Evolutionary conservation across 2,329 filamentous ascomycete species (phyloP), one percentile per base, ranked within the genome.

Genomic region (Colletotrichum spinosum): DNA sequence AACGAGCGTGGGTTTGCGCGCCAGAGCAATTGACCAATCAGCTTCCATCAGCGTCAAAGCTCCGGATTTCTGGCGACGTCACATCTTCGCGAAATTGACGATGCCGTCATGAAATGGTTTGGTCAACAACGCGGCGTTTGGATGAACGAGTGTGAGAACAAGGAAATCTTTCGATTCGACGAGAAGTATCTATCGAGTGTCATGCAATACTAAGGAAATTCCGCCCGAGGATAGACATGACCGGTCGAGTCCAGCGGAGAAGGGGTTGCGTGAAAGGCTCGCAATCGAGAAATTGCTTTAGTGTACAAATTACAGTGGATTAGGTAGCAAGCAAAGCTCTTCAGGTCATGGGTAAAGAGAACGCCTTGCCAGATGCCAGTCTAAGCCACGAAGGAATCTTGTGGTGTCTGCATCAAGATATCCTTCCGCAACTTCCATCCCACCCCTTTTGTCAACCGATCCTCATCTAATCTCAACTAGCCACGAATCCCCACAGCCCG

Each of bases 301-400:
- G 80, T 83, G 78, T 85, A 86, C 86, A 87, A 84, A 86, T 86
- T 88, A 88, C 85, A 88, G 81, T 84, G 84, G 83, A 79, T 77
- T 80, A 80, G 79, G 80, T 79, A 77, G 78, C 78, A 77, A 75
- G 78, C 75, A 74, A 74, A 70, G 78, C 79, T 66, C 63, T 64
- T 67, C 80, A 72, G 79, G 77, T 78, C 79, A 77, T 66, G 73
- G 73, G 70, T 58, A 77, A 75, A 75, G 65, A 79, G 77, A 78
- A 80, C 79, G 79, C 79, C 79, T 76, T 80, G 79, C 79, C 79
- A 70, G 76, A 81, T 80, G 79, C 80, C 80, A 80, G 77, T 82
- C 80, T 81, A 81, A 80, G 75, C 78, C 78, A 78, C 76, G 77
- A 79, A 70, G 71, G 77, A 77, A 74, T 53, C 68, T 72, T 67